Evolutionary conservation across 768 basidiomycete species (phyloP).

Genomic region (Mycena vitilis): DNA sequence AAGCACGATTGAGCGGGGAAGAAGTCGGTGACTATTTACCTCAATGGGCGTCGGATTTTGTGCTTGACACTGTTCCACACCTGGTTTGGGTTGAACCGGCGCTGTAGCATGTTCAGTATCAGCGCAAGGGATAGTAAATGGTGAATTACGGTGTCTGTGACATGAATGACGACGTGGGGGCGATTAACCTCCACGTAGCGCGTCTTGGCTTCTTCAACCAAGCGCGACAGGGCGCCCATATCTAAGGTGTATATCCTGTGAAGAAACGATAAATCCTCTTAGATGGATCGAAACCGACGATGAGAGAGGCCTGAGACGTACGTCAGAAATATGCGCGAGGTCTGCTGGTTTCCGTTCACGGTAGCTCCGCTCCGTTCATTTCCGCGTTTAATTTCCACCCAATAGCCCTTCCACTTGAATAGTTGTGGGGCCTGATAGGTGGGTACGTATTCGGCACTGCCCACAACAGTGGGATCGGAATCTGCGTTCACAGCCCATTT

Average conservation of each 20-base stretch:
- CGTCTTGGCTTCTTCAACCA: conserved; percentile 50
- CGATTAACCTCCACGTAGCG: conserved; percentile 50
- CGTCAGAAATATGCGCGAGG: conserved; percentile 45
- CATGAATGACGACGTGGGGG: conserved; percentile 50
- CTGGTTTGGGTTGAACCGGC: conserved; percentile 49
- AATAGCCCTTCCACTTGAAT: conserved; percentile 55
- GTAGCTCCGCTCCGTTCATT: conserved; percentile 30
- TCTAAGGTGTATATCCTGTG: conserved; percentile 55
- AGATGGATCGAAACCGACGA: conserved; percentile 9
- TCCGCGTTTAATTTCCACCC: conserved; percentile 50
- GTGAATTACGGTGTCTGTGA: conserved; percentile 45
- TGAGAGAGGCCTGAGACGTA: conserved; percentile 27
- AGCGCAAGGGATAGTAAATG: neutral
- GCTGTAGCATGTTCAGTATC: conserved; percentile 37
- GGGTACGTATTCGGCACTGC: conserved; percentile 55
- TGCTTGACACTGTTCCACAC: conserved; percentile 59
- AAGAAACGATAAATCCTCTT: neutral
- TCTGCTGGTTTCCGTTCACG: conserved; percentile 9
- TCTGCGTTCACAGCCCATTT: conserved; percentile 50
- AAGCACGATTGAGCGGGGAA: neutral
- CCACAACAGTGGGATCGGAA: conserved; percentile 36
- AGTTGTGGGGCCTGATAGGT: conserved; percentile 53
- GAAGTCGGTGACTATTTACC: neutral
- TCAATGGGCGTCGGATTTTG: conserved; percentile 62
- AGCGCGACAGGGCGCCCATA: conserved; percentile 46